Conservation (phyloP, 164 flowering plant genomes). For the Vitis riparia region DNA sequence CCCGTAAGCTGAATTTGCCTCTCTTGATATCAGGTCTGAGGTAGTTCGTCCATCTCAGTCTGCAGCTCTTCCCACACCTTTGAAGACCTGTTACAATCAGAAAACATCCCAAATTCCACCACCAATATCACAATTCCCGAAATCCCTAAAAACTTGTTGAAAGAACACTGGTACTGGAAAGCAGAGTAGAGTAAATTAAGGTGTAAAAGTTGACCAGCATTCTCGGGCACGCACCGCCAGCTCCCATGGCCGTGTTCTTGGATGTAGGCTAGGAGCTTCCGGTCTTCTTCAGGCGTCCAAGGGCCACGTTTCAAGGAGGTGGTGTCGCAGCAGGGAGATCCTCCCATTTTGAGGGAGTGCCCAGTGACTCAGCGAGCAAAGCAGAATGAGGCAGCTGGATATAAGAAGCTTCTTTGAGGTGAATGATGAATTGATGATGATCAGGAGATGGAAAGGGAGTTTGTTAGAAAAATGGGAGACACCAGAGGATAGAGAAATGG, state of each 20-base stretch:
- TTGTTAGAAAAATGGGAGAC: background rate
- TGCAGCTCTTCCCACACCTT: slow-evolving; percentile 29
- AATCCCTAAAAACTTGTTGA: too few relatives aligned
- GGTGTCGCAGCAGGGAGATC: background rate
- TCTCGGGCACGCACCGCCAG: slow-evolving; percentile 13
- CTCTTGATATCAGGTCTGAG: slow-evolving; percentile 27
- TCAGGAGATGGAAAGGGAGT: background rate
- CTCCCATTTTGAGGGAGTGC: slow-evolving; percentile 9
- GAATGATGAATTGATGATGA: background rate
- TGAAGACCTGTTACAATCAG: slow-evolving; percentile 9
- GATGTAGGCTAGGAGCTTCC: slow-evolving; percentile 10
- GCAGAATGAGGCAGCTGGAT: background rate
- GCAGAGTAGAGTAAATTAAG: too few relatives aligned
- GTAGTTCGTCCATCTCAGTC: slow-evolving; percentile 26
- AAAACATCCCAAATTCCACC: too few relatives aligned
- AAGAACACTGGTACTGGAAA: too few relatives aligned
- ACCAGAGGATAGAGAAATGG: background rate
- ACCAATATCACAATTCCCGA: too few relatives aligned
- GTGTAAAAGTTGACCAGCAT: slow-evolving; percentile 5
- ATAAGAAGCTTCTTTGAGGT: background rate
- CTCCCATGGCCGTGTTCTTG: slow-evolving; percentile 17
- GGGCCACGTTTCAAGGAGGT: slow-evolving; percentile 3
- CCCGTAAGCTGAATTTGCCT: slow-evolving; percentile 18
- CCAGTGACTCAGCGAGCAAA: background rate
- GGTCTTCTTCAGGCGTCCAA: slow-evolving; percentile 17